Conservation (phyloP, 805 yeast genomes). For the Hanseniaspora lachancei region DNA sequence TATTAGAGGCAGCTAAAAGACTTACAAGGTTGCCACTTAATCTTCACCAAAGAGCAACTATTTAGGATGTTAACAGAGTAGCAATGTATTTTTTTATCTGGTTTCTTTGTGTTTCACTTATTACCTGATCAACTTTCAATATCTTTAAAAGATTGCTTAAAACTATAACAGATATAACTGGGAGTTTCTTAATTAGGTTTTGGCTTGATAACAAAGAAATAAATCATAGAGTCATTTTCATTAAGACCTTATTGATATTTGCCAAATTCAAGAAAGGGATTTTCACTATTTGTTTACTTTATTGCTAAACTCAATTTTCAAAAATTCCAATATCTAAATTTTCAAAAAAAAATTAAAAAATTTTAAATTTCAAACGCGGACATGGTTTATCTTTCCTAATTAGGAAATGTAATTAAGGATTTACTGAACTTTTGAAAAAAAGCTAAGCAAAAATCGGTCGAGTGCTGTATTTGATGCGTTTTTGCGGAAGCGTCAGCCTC, state of each 20-base stretch:
- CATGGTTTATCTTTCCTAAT: conserved; percentile 3
- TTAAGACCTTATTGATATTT: not conserved
- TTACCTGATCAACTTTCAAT: no score
- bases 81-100: no score
- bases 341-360: not conserved
- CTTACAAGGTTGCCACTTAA: no score
- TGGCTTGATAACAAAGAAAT: no score
- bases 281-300: not conserved
- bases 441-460: no score
- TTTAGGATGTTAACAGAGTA: no score
- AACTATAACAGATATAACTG: no score
- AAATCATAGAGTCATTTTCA: not conserved
- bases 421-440: not conserved
- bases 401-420: not conserved
- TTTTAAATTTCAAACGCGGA: not conserved
- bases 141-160: no score
- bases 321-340: not conserved
- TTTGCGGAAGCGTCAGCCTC: not conserved
- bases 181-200: no score
- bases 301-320: not conserved
- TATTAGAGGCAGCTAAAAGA: no score
- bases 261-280: not conserved
- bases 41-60: no score
- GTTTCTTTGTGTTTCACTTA: no score
- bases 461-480: not conserved